Evolutionary conservation across 495 filamentous ascomycete species (phyloP).

Genomic region (Lophium mytilinum): DNA sequence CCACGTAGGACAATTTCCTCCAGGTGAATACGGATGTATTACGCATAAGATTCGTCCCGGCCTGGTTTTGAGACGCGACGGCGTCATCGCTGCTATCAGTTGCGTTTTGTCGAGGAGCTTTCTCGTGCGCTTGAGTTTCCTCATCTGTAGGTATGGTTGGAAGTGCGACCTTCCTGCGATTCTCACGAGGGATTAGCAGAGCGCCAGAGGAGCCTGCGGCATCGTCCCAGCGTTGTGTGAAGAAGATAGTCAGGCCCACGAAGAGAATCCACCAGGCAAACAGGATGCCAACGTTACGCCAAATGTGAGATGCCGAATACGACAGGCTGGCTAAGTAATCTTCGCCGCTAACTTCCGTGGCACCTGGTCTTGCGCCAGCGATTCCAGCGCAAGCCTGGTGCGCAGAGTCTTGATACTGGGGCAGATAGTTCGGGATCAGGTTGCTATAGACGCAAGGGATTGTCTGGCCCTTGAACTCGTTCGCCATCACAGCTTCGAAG

Average conservation of each 20-base stretch:
- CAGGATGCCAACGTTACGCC: conserved; percentile 28
- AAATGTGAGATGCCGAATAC: conserved; percentile 13
- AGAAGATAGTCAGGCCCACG: conserved; percentile 16
- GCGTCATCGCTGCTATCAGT: not conserved
- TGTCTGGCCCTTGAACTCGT: conserved; percentile 35
- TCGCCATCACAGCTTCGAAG: conserved; percentile 38
- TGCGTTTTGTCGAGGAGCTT: too few species aligned
- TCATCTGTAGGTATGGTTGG: not conserved
- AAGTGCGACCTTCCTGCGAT: not conserved
- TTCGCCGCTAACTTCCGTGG: conserved; percentile 17
- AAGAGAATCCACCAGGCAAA: conserved; percentile 20
- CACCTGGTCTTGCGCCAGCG: conserved; percentile 9
- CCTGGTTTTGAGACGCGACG: not conserved
- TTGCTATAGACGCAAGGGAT: conserved; percentile 13
- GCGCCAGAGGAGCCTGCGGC: not conserved
- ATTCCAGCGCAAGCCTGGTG: conserved; percentile 11
- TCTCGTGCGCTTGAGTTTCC: not conserved
- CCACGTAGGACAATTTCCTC: conserved; percentile 8
- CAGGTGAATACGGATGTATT: conserved; percentile 15
- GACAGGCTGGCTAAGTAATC: conserved; percentile 12
- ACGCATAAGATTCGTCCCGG: conserved; percentile 5
- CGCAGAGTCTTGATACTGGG: conserved; percentile 7
- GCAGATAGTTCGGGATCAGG: conserved; percentile 4
- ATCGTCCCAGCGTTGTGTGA: conserved; percentile 16
- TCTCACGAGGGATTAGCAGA: conserved; percentile 9